These are phyloP conservation scores for Telfairia occidentalis DNA, from an alignment of 331 rosid species.

Conservation along the genomic window DNA sequence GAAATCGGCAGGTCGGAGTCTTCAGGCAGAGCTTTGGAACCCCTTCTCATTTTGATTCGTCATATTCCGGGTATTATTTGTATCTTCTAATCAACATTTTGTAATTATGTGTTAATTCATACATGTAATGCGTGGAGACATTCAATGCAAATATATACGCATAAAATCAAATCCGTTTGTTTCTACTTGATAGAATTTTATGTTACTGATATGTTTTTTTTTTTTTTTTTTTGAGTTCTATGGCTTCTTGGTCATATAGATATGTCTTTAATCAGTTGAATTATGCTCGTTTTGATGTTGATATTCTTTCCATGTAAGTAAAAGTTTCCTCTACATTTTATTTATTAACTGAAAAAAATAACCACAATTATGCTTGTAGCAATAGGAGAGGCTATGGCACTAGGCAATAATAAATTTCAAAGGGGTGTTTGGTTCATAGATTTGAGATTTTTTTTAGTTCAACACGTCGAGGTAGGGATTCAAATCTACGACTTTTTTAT, in stretches of 20 bases:
- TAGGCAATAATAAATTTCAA: too few relatives aligned
- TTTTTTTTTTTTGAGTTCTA: too few relatives aligned
- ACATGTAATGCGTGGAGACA: not conserved
- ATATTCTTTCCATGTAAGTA: not conserved
- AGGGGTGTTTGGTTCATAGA: not conserved
- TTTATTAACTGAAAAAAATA: not conserved
- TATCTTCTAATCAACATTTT: not conserved
- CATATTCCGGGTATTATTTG: not conserved
- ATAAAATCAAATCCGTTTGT: not conserved
- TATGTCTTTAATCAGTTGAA: too few relatives aligned
- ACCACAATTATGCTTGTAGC: not conserved
- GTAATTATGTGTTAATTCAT: conserved; percentile 6
- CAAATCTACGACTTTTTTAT: too few relatives aligned
- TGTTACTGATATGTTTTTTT: not conserved
- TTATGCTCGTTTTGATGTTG: not conserved
- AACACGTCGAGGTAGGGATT: too few relatives aligned
- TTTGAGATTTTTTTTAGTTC: too few relatives aligned
- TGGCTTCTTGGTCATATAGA: too few relatives aligned
- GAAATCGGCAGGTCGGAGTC: not conserved
- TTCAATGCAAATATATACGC: not conserved
- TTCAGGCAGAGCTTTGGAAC: not conserved
- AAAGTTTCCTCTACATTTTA: not conserved
- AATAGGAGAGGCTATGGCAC: not conserved
- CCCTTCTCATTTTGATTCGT: not conserved
- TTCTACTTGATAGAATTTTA: not conserved